Percentiles rank a stretch among this genome's conserved stretches.
Evolutionary conservation across 768 basidiomycete genomes (phyloP).

Genomic region (Pholiota molesta): DNA sequence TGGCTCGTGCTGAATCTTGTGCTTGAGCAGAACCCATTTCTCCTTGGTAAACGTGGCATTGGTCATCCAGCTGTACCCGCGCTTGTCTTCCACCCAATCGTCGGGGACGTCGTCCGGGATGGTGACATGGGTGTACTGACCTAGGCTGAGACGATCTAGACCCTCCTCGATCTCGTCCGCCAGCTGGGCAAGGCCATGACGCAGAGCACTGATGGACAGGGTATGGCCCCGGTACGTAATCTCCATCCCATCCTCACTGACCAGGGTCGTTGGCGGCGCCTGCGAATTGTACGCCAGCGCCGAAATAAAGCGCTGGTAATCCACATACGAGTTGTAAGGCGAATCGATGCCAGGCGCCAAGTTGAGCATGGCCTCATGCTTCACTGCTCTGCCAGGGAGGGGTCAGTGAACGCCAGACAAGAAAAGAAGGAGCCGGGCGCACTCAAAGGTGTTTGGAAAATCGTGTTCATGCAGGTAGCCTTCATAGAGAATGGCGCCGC

Average conservation of each 20-base stretch:
- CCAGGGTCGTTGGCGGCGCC: conserved; percentile 13
- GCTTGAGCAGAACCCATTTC: neutral
- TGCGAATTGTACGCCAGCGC: conserved; percentile 6
- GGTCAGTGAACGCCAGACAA: no score
- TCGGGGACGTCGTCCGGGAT: conserved; percentile 14
- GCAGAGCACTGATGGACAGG: conserved; percentile 8
- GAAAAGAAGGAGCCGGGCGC: no score
- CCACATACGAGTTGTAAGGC: conserved; percentile 9
- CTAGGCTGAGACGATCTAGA: neutral
- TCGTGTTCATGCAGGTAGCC: neutral
- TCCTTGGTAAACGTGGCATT: conserved; percentile 6
- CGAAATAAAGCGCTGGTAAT: conserved; percentile 16
- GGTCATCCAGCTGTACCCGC: conserved; percentile 16
- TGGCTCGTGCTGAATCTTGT: neutral
- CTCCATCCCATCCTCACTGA: conserved; percentile 8
- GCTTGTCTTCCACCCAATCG: conserved; percentile 11
- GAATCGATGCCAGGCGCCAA: conserved; percentile 2
- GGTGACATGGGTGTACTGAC: conserved; percentile 2
- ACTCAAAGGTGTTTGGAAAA: neutral
- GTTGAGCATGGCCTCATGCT: conserved; percentile 12
- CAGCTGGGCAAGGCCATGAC: conserved; percentile 4
- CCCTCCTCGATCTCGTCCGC: neutral
- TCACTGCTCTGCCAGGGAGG: conserved; percentile 9
- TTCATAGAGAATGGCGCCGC: conserved; percentile 16
- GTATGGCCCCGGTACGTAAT: conserved; percentile 10